A percentile compares a stretch with the other conserved stretches of the same genome.
phyloP scores from a whole-genome alignment of 1,284 basidiomycete species.

The Fomitopsis schrenkii region DNA sequence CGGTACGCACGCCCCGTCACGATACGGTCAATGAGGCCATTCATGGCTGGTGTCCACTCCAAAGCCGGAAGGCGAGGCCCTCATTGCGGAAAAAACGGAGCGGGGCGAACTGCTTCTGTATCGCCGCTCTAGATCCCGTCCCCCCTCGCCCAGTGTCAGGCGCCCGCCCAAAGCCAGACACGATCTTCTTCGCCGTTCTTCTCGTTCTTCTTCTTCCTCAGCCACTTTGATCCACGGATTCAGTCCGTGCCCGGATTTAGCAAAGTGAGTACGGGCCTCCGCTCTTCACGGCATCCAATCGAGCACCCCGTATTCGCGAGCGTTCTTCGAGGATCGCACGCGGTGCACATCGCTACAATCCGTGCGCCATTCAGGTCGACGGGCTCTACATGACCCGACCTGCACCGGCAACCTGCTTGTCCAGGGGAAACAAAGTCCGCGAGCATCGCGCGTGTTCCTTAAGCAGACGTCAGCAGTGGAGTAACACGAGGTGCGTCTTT shows the following conservation, averaged over 20 bases:
- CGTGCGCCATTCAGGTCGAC: too few species aligned
- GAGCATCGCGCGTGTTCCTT: not conserved
- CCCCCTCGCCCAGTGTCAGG: not conserved
- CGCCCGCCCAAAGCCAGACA: not conserved
- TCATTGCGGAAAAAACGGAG: not conserved
- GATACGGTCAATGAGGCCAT: not conserved
- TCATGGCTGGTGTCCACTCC: not conserved
- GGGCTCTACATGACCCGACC: not conserved
- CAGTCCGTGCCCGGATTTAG: not conserved
- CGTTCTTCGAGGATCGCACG: not conserved
- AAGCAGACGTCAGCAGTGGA: not conserved
- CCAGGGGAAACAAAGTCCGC: not conserved
- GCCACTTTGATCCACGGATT: not conserved
- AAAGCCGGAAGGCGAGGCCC: not conserved
- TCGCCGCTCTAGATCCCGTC: conserved; percentile 1
- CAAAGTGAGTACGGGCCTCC: not conserved
- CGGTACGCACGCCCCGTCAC: not conserved
- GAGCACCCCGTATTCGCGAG: not conserved
- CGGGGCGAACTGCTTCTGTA: not conserved
- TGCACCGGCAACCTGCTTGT: not conserved
- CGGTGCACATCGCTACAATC: not conserved
- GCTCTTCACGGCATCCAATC: not conserved
- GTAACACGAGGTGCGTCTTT: not conserved
- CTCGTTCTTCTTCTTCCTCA: not conserved
- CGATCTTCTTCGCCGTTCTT: not conserved